Percentiles rank a stretch among this genome's conserved stretches.
These are phyloP conservation scores for Malassezia equina DNA, from an alignment of 1,284 basidiomycete species.

Conservation along the genomic window DNA sequence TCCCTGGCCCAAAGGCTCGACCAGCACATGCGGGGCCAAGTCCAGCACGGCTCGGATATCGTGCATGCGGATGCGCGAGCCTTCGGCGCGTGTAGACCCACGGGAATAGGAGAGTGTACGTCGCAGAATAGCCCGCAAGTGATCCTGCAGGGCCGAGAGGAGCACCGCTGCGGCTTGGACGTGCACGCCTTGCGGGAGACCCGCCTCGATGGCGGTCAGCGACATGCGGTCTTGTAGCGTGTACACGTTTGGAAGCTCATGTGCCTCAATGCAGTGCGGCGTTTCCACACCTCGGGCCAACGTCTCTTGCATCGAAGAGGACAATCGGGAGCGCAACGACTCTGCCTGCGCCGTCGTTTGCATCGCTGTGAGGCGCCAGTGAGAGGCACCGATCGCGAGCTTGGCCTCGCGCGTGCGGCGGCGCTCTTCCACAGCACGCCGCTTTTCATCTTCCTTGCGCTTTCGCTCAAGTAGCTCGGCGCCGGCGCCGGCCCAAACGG, in stretches of 20 bases:
- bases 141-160: slow-evolving; percentile 44
- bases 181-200: slow-evolving; percentile 46
- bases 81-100: background rate
- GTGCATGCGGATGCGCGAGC: slow-evolving; percentile 26
- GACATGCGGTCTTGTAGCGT: slow-evolving; percentile 49
- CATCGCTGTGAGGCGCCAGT: slow-evolving; percentile 34
- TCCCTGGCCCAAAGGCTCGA: slow-evolving; percentile 43
- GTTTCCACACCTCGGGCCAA: slow-evolving; percentile 27
- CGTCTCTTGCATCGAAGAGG: slow-evolving; percentile 37
- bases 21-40: slow-evolving; percentile 35
- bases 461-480: slow-evolving; percentile 47
- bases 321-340: slow-evolving; percentile 24
- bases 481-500: slow-evolving; percentile 42
- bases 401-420: slow-evolving; percentile 36
- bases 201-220: slow-evolving; percentile 47
- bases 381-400: slow-evolving; percentile 37
- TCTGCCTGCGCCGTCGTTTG: slow-evolving; percentile 28
- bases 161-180: slow-evolving; percentile 46
- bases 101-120: slow-evolving; percentile 34
- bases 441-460: slow-evolving; percentile 45
- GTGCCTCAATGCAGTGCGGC: slow-evolving; percentile 47
- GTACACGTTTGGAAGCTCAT: slow-evolving; percentile 48
- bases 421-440: slow-evolving; percentile 37
- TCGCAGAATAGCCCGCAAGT: slow-evolving; percentile 40
- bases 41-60: slow-evolving; percentile 39